These are phyloP conservation scores for Phytophthora chlamydospora DNA, from an alignment of 352 stramenopile species.

Conservation along the genomic window DNA sequence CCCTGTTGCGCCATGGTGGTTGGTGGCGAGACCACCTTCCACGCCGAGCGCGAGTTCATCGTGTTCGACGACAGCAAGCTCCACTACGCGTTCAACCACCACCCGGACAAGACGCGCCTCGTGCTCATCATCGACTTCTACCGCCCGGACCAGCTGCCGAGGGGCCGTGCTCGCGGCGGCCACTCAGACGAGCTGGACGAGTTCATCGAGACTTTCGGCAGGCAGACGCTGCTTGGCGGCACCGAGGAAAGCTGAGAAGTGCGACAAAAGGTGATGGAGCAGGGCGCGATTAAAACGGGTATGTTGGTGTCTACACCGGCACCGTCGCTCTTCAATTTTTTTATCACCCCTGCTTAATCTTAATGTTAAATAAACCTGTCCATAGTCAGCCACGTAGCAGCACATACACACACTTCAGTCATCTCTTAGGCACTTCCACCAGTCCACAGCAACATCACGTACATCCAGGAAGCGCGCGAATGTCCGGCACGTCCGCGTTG, in stretches of 20 bases:
- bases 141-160: conserved; percentile 77
- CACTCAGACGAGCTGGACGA: conserved; percentile 90
- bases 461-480: conserved; percentile 92
- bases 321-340: conserved; percentile 24
- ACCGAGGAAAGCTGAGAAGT: conserved; percentile 19
- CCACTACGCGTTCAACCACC: conserved; percentile 88
- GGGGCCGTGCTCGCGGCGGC: conserved; percentile 77
- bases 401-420: conserved; percentile 5
- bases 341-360: conserved; percentile 76
- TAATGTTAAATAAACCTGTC: conserved; percentile 93
- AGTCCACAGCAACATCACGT: conserved; percentile 34
- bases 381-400: conserved; percentile 8
- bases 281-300: conserved; percentile 17
- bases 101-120: conserved; percentile 62
- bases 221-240: conserved; percentile 42
- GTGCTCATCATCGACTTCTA: conserved; percentile 92
- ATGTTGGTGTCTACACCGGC: not conserved
- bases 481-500: conserved; percentile 94
- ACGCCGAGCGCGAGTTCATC: conserved; percentile 79
- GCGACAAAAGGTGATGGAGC: conserved; percentile 1
- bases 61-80: conserved; percentile 94
- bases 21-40: conserved; percentile 66
- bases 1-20: conserved; percentile 83
- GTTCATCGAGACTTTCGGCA: conserved; percentile 88
- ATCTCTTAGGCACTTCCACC: not conserved